Base-by-base conservation (phyloP, 441 rosid genomes). In the Omphalea diandra region DNA sequence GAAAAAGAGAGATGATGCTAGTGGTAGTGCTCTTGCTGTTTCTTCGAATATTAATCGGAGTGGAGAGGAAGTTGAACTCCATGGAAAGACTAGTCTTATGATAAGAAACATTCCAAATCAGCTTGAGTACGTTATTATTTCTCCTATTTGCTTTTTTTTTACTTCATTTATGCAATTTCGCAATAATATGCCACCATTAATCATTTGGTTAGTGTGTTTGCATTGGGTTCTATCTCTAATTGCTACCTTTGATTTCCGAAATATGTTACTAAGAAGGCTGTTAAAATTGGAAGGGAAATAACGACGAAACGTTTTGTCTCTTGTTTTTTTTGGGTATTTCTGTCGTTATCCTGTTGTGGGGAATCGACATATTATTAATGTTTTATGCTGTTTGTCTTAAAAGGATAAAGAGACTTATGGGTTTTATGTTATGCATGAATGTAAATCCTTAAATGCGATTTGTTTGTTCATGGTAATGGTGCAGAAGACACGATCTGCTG, bases 21-120 rank as follows among this genome's bases (percentile, higher is more conserved):
- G 12, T 11, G 58, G 12, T 11, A 33, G 33, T 24, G 31, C 14
- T 14, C 8, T 2, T 7, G 4, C 14, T 50, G 0, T 31, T 60
- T 36, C 47, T 22, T 26, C 29, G 4, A 4, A 9, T 29, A 36
- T 2, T 43, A 0, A 0, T 43, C 1, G 12, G 20, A 40, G 7
- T 1, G 27, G 2, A 17, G 15, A 31, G 1, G 29, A 24, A 7
- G 7, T 17, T 10, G 20, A 31, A 0, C 17, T n/a, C 3, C 27
- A 24, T 8, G 82, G 79, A 7, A 80, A 69, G n/a, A 80, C 87
- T 0, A 77, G 88, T 4, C 1, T 88, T 9, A 88, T 88, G 89
- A 78, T 88, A 0, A 74, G 66, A 63, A 83, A 88, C 70, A 70
- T 88, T 0, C 93, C 90, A 0, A 86, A 88, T 70, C 76, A 67